A percentile compares a stretch with the other conserved stretches of the same genome.
Evolutionary conservation across 2,329 filamentous ascomycete genomes (phyloP).

Genomic region (Sarocladiaceae sp.): DNA sequence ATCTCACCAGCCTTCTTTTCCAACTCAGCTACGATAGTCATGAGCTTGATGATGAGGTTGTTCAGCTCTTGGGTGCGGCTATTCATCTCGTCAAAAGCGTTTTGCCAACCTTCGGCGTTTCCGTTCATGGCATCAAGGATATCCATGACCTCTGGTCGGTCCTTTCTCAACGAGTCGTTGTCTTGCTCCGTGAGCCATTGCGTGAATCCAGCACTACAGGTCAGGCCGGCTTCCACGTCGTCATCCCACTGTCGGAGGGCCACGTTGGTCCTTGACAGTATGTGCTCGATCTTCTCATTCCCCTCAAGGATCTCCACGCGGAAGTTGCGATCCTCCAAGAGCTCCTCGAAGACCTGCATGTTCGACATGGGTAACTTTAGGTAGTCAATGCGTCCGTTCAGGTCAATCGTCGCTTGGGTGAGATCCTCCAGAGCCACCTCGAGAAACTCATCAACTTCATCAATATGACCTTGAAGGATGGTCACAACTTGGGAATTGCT

Average conservation of each 20-base stretch:
- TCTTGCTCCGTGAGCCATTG: slow-evolving; percentile 66
- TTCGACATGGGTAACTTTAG: slow-evolving; percentile 80
- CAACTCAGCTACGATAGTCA: slow-evolving; percentile 76
- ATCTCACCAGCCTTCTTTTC: slow-evolving; percentile 77
- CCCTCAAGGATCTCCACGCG: slow-evolving; percentile 75
- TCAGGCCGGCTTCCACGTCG: slow-evolving; percentile 72
- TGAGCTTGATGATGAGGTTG: slow-evolving; percentile 63
- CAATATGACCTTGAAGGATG: slow-evolving; percentile 86
- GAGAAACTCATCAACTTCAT: slow-evolving; percentile 88
- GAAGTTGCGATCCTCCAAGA: slow-evolving; percentile 80
- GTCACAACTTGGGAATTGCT: slow-evolving; percentile 81
- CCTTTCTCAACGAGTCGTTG: slow-evolving; percentile 52
- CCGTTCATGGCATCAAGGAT: slow-evolving; percentile 88
- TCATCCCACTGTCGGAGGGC: slow-evolving; percentile 71
- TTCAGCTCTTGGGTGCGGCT: slow-evolving; percentile 65
- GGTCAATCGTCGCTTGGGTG: slow-evolving; percentile 68
- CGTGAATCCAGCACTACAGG: slow-evolving; percentile 69
- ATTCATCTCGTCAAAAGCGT: slow-evolving; percentile 71
- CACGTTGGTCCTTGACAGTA: slow-evolving; percentile 70
- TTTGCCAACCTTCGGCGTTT: slow-evolving; percentile 85
- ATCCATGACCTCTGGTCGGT: slow-evolving; percentile 57
- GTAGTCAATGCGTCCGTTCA: slow-evolving; percentile 72
- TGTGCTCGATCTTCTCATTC: slow-evolving; percentile 87
- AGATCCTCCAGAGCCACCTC: slow-evolving; percentile 83
- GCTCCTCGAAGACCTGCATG: slow-evolving; percentile 73